phyloP scores from a whole-genome alignment of 2,329 filamentous ascomycete genomes.

The Graphilbum sp. region DNA sequence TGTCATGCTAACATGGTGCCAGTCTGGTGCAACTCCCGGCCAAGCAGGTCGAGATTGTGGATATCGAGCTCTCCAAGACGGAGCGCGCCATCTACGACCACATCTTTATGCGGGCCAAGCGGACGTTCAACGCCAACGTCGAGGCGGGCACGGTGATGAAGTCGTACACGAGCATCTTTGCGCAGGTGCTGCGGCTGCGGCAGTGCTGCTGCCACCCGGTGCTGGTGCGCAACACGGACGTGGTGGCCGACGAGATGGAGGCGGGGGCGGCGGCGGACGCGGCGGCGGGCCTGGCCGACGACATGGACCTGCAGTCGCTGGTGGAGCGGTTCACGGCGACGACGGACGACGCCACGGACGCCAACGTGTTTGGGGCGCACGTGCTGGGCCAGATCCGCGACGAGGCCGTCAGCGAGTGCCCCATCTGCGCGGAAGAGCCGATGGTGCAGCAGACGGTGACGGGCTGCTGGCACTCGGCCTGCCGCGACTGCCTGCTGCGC shows the following conservation, averaged over 20 bases:
- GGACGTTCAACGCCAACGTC: slow-evolving; percentile 70
- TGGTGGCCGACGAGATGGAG: slow-evolving; percentile 78
- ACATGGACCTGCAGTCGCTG: slow-evolving; percentile 84
- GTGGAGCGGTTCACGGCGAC: slow-evolving; percentile 68
- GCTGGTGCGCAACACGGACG: slow-evolving; percentile 67
- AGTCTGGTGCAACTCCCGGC: slow-evolving; percentile 64
- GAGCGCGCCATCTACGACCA: slow-evolving; percentile 89
- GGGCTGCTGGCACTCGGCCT: slow-evolving; percentile 94
- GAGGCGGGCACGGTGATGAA: slow-evolving; percentile 89
- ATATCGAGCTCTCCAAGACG: slow-evolving; percentile 67
- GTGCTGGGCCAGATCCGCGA: slow-evolving; percentile 83
- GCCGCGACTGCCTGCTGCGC: slow-evolving; percentile 79
- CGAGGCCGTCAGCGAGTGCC: slow-evolving; percentile 78
- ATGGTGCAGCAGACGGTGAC: slow-evolving; percentile 93
- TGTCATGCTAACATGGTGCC: too few relatives aligned
- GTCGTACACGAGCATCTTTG: slow-evolving; percentile 92
- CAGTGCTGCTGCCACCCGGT: slow-evolving; percentile 91
- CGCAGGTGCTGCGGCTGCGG: slow-evolving; percentile 80
- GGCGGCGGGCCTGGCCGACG: slow-evolving; percentile 68
- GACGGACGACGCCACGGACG: slow-evolving; percentile 43
- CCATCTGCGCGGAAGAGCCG: slow-evolving; percentile 86
- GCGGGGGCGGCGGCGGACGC: slow-evolving; percentile 64
- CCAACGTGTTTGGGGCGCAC: slow-evolving; percentile 66
- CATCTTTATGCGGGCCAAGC: slow-evolving; percentile 69
- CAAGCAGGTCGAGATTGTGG: slow-evolving; percentile 69